Percentiles rank a stretch among this genome's conserved stretches.
phyloP scores from a whole-genome alignment of 179 eudicot genomes.

The Beta lomatogona region DNA sequence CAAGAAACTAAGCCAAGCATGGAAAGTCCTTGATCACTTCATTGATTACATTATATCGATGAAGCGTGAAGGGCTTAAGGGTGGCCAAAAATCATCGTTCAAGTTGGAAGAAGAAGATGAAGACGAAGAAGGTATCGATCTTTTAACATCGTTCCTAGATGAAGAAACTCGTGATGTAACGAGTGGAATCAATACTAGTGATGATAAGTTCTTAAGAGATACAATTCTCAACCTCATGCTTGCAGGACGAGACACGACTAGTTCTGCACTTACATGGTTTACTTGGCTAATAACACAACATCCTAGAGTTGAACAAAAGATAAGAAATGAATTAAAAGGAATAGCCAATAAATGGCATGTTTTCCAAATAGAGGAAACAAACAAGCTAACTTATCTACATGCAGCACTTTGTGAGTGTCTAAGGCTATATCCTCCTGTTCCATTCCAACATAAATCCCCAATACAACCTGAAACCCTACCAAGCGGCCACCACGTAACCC shows the following conservation, averaged over 20 bases:
- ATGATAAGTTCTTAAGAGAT: conserved; percentile 55
- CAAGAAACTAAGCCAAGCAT: conserved; percentile 36
- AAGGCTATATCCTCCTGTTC: conserved; percentile 62
- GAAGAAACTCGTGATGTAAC: conserved; percentile 24
- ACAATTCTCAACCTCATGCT: conserved; percentile 43
- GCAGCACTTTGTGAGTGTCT: conserved; percentile 49
- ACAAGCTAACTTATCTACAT: conserved; percentile 50
- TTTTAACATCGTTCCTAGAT: conserved; percentile 40
- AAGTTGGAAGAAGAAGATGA: conserved; percentile 19
- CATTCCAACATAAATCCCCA: conserved; percentile 52
- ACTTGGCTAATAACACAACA: conserved; percentile 49
- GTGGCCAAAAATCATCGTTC: background rate
- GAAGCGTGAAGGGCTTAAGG: conserved; percentile 31
- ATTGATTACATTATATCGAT: conserved; percentile 33
- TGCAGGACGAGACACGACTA: conserved; percentile 63
- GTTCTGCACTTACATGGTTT: conserved; percentile 63
- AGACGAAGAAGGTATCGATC: conserved; percentile 36
- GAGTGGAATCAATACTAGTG: conserved; percentile 15
- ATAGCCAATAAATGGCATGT: conserved; percentile 28
- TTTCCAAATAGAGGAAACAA: conserved; percentile 39
- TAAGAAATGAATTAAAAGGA: conserved; percentile 43
- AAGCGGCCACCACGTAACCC: conserved; percentile 50
- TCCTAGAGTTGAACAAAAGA: conserved; percentile 42
- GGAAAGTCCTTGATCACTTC: conserved; percentile 40
- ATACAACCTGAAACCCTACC: conserved; percentile 47